Percentiles rank a stretch among this genome's conserved stretches.
These are phyloP conservation scores for Trifolium repens DNA, from an alignment of 306 rosid genomes.

Conservation along the genomic window DNA sequence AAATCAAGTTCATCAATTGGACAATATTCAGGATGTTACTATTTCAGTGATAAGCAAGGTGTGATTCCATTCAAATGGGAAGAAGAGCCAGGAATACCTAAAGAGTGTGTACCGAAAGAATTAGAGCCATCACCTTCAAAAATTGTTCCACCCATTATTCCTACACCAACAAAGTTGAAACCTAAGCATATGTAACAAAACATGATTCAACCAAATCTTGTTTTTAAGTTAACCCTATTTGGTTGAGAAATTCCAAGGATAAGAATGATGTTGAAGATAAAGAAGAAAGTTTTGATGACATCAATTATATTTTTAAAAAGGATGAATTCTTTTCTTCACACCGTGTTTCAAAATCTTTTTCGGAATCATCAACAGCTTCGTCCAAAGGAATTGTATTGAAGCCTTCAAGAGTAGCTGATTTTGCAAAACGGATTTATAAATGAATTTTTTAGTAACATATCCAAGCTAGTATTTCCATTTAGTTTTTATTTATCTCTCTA, in stretches of 20 bases:
- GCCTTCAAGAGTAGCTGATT: background rate
- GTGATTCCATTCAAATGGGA: slow-evolving; percentile 43
- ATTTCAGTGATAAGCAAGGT: background rate
- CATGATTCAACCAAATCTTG: background rate
- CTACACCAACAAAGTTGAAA: background rate
- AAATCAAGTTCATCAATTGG: background rate
- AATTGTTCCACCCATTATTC: background rate
- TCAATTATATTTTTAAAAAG: background rate
- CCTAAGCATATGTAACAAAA: background rate
- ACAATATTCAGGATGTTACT: background rate
- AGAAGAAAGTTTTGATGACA: background rate
- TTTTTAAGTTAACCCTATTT: background rate
- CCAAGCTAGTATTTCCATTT: no score
- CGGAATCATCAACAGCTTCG: background rate
- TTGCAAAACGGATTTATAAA: background rate
- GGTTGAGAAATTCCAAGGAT: background rate
- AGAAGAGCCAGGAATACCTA: slow-evolving; percentile 36
- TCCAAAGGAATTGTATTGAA: background rate
- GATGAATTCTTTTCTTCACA: background rate
- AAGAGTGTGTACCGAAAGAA: slow-evolving; percentile 28
- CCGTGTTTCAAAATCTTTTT: slow-evolving; percentile 1
- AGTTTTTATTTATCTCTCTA: no score
- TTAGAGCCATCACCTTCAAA: background rate
- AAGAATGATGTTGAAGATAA: background rate
- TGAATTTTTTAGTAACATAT: background rate